These are phyloP conservation scores for Xylaria sp. DNA, from an alignment of 2,329 filamentous ascomycete genomes.

Conservation along the genomic window DNA sequence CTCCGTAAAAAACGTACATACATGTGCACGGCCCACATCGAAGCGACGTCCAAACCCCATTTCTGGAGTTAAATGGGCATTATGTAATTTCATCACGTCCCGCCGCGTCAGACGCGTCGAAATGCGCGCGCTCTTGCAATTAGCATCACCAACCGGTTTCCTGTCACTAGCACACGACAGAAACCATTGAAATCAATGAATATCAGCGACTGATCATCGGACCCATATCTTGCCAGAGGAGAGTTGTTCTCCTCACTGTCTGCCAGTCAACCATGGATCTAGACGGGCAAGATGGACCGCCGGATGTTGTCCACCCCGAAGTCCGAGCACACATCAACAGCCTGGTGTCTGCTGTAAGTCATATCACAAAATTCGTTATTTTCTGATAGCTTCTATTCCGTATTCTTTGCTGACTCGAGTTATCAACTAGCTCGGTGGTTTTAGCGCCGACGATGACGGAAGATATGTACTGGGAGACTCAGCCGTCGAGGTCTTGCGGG, in stretches of 20 bases:
- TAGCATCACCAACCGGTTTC: neutral
- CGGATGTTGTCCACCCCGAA: conserved; percentile 76
- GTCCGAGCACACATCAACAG: conserved; percentile 91
- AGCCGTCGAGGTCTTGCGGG: conserved; percentile 82
- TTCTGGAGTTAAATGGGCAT: neutral
- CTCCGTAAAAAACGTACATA: neutral
- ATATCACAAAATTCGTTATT: conserved; percentile 1
- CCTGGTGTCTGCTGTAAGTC: conserved; percentile 81
- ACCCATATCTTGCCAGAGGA: conserved; percentile 17
- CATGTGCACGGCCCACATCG: conserved; percentile 6
- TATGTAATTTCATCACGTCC: conserved; percentile 7
- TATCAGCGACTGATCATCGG: conserved; percentile 13
- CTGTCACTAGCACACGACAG: neutral
- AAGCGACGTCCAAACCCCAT: conserved; percentile 1
- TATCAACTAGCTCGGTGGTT: conserved; percentile 68
- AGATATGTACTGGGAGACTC: conserved; percentile 89
- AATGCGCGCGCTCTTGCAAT: neutral
- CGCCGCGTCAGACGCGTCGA: conserved; percentile 26
- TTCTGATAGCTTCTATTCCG: neutral
- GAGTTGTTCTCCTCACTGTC: conserved; percentile 15
- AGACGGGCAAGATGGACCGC: conserved; percentile 48
- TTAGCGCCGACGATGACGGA: conserved; percentile 71
- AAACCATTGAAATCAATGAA: conserved; percentile 6
- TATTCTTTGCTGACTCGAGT: conserved; percentile 19
- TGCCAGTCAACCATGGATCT: conserved; percentile 35